These are phyloP conservation scores for Begonia peltatifolia DNA, from an alignment of 306 rosid species.

Conservation along the genomic window DNA sequence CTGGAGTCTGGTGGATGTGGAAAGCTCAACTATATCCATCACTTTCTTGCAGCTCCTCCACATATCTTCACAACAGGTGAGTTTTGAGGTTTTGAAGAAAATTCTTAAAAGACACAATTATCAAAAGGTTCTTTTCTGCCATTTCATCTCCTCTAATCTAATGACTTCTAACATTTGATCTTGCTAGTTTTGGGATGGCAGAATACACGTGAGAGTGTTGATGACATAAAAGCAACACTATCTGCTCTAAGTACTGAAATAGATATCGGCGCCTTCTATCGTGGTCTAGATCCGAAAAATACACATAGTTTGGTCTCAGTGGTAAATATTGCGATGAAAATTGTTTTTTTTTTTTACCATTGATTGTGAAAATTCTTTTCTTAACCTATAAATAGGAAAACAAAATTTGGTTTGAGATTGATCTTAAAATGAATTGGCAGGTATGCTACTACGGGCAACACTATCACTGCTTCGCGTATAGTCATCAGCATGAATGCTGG, in stretches of 20 bases:
- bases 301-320: slow-evolving; percentile 76
- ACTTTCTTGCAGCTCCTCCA: slow-evolving; percentile 72
- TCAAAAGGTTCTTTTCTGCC: neutral
- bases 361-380: neutral
- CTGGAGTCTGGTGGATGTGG: slow-evolving; percentile 79
- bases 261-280: slow-evolving; percentile 69
- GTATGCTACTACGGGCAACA: slow-evolving; percentile 99
- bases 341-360: neutral
- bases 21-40: slow-evolving; percentile 80
- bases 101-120: neutral
- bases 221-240: slow-evolving; percentile 65
- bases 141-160: neutral
- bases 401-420: too few relatives aligned
- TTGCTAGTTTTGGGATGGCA: slow-evolving; percentile 94
- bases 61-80: slow-evolving; percentile 84
- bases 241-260: slow-evolving; percentile 61
- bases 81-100: slow-evolving; percentile 9
- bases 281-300: slow-evolving; percentile 67
- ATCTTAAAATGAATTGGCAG: slow-evolving; percentile 13
- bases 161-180: slow-evolving; percentile 8
- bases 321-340: slow-evolving; percentile 33
- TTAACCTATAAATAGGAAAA: too few relatives aligned
- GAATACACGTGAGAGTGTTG: slow-evolving; percentile 70
- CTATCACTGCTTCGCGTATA: slow-evolving; percentile 94
- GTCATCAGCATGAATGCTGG: slow-evolving; percentile 62